phyloP scores from a whole-genome alignment of 139 green algal genomes.

The Chlorokybus atmophyticus region DNA sequence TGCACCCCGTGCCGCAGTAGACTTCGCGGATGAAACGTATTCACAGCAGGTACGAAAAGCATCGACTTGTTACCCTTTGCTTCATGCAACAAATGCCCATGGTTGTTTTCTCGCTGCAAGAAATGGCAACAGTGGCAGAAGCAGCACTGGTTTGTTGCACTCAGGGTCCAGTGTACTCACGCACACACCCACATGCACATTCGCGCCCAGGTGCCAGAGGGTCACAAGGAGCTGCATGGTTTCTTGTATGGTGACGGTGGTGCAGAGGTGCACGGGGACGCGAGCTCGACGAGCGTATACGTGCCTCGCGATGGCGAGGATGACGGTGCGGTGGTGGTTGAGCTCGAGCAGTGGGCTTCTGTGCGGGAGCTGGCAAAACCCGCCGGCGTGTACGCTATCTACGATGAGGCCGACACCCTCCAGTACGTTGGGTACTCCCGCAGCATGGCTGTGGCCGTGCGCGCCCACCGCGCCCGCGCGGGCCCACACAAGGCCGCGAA shows the following conservation, averaged over 20 bases:
- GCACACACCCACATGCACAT: too few relatives aligned
- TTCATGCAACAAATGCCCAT: too few relatives aligned
- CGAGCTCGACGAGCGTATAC: slow-evolving; percentile 6
- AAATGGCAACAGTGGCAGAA: too few relatives aligned
- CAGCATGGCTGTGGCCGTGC: slow-evolving; percentile 51
- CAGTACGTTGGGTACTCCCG: slow-evolving; percentile 75
- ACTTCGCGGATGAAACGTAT: too few relatives aligned
- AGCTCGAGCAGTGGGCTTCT: slow-evolving; percentile 42
- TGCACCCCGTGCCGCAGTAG: too few relatives aligned
- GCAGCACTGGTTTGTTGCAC: too few relatives aligned
- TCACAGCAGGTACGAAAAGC: too few relatives aligned
- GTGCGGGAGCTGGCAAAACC: slow-evolving; percentile 48
- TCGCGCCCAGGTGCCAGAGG: too few relatives aligned
- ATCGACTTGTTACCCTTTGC: too few relatives aligned
- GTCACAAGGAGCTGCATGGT: slow-evolving; percentile 56
- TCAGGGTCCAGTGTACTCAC: too few relatives aligned
- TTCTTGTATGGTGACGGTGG: slow-evolving; percentile 64
- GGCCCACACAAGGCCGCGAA: background rate
- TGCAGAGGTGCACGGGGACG: slow-evolving; percentile 27
- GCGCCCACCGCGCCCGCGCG: background rate
- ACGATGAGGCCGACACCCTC: slow-evolving; percentile 41
- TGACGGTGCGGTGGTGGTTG: slow-evolving; percentile 53
- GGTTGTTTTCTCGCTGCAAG: too few relatives aligned
- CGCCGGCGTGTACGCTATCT: slow-evolving; percentile 73
- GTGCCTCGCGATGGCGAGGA: slow-evolving; percentile 26